Evolutionary conservation across 768 basidiomycete species (phyloP), one percentile per base, ranked within the genome.

Genomic region (Pisolithus sp.): DNA sequence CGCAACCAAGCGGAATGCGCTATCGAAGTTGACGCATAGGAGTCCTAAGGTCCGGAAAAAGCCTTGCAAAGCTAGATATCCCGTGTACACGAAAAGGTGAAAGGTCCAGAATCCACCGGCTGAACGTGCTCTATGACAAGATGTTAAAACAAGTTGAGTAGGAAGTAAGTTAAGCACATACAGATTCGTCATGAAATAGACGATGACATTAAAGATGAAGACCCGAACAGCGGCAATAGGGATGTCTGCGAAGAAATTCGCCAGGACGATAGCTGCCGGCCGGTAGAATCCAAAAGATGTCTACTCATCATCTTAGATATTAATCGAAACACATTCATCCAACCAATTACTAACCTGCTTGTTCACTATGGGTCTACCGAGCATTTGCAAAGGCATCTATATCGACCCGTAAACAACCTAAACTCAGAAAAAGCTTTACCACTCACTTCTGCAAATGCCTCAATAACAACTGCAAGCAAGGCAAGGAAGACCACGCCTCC

Each of bases 1-100:
- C 39, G 73, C 78, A 30, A 76, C 79, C 26, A 80, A 72, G 52
- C 73, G 75, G 66, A 76, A 80, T 12, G 73, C 80, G 41, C 69
- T 70, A 54, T 80, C 75, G 60, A 80, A 83, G 68, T 74, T 77
- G 56, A 68, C 63, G 59, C 75, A 81, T 55, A 82, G 64, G 50
- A 76, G 64, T 28, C 85, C 86, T 52, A 87, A 77, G 0, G 81
- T 82, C 38, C 89, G 73, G 80, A 93, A 95, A 74, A 93, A 89
- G 0, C 82, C 86, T 67, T 89, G 86, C 82, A 93, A 85, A 21
- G 80, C 66, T 48, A 91, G 71, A 65, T 79, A 89, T 2, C 80
- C 77, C 23, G 79, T 18, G 54, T 85, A 86, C 46, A 76, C 75
- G 67, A 86, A 76, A 20, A 93, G 67, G 62, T 84, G 82, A 71